Conservation (phyloP, 768 basidiomycete species). For the Naganishia randhawae region DNA sequence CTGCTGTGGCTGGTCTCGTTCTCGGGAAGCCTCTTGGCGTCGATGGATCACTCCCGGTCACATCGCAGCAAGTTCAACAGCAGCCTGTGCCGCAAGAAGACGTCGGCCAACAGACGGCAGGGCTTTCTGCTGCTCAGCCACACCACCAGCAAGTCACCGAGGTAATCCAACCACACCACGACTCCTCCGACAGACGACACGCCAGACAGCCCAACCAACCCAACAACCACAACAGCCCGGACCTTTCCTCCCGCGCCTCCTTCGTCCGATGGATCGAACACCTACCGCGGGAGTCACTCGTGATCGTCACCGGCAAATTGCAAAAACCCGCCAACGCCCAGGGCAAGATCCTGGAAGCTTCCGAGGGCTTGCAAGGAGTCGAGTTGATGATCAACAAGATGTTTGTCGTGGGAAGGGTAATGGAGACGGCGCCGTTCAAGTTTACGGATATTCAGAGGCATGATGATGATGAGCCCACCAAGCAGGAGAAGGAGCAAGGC, state of each 20-base stretch:
- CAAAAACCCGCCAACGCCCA: constrained; percentile 56
- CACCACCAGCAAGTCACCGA: not conserved
- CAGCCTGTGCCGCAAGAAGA: not conserved
- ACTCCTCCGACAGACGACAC: not conserved
- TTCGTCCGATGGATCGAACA: constrained; percentile 37
- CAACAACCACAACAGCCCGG: not conserved
- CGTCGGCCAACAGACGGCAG: too few relatives aligned
- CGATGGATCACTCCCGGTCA: not conserved
- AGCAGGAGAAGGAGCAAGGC: constrained; percentile 12
- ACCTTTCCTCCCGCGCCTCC: constrained; percentile 9
- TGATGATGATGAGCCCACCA: constrained; percentile 71
- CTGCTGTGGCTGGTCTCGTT: not conserved
- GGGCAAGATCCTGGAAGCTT: constrained; percentile 74
- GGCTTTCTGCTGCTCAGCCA: not conserved
- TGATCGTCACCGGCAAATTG: constrained; percentile 75
- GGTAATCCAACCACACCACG: not conserved
- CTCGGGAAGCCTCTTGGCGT: not conserved
- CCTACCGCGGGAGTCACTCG: constrained; percentile 67
- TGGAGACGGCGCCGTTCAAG: constrained; percentile 20
- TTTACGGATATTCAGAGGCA: constrained; percentile 22
- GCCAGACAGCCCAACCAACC: not conserved
- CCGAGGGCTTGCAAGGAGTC: constrained; percentile 62
- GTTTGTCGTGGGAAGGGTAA: constrained; percentile 32
- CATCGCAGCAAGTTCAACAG: not conserved
- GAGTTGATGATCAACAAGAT: constrained; percentile 78